A percentile compares a stretch with the other conserved stretches of the same genome.
phyloP scores from a whole-genome alignment of 2,329 filamentous ascomycete species.

The Zarea fungicola region DNA sequence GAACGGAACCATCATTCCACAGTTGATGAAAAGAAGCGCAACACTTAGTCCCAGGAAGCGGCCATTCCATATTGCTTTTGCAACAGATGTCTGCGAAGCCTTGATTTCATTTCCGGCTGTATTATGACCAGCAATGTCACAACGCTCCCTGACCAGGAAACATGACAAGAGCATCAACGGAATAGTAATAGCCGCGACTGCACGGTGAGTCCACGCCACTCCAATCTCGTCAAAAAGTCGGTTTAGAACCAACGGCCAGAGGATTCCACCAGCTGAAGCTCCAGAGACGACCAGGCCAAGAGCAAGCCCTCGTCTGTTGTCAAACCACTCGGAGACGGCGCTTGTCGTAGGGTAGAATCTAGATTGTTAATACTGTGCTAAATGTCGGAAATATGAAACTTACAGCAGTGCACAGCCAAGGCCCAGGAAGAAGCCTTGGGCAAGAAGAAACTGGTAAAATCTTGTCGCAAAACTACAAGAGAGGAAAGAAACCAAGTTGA shows the following conservation, averaged over 20 bases:
- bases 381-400: neutral
- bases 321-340: conserved; percentile 28
- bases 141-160: conserved; percentile 24
- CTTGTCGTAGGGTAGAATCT: conserved; percentile 28
- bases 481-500: conserved; percentile 34
- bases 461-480: conserved; percentile 25
- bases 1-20: conserved; percentile 26
- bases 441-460: conserved; percentile 34
- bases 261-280: conserved; percentile 26
- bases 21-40: conserved; percentile 23
- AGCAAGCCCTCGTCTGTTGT: conserved; percentile 24
- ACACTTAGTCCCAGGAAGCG: conserved; percentile 20
- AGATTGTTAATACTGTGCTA: neutral
- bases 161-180: conserved; percentile 23
- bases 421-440: conserved; percentile 38
- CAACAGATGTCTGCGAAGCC: conserved; percentile 11
- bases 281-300: conserved; percentile 28
- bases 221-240: conserved; percentile 14
- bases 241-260: conserved; percentile 25
- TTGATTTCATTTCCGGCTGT: conserved; percentile 12
- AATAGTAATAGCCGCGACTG: conserved; percentile 20
- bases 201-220: conserved; percentile 17
- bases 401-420: conserved; percentile 34
- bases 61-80: conserved; percentile 24
- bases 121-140: conserved; percentile 15